Conservation (phyloP, 768 basidiomycete genomes). For the Mycena rosella region DNA sequence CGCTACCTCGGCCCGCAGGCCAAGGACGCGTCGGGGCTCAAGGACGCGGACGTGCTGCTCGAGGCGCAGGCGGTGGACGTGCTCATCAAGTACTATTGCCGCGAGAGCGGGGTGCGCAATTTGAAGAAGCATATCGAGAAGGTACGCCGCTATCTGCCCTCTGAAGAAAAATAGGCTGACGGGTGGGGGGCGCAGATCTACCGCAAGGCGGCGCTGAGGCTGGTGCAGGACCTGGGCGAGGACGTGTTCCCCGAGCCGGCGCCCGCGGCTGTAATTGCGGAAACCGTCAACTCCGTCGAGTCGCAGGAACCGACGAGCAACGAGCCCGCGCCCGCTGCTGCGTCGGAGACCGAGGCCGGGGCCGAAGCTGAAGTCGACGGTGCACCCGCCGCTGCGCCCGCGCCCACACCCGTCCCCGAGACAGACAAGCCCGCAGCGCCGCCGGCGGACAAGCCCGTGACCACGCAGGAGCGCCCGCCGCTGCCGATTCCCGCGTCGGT, state of each 20-base stretch:
- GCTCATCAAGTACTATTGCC: conserved; percentile 96
- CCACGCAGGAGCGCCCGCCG: conserved; percentile 84
- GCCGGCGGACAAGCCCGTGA: conserved; percentile 63
- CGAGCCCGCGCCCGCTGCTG: conserved; percentile 45
- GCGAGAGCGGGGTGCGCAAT: conserved; percentile 97
- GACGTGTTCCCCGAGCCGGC: conserved; percentile 82
- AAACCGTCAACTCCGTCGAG: conserved; percentile 58
- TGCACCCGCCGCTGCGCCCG: too few species aligned
- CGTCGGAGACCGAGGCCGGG: conserved; percentile 26
- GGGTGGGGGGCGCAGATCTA: conserved; percentile 76
- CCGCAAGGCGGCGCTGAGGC: conserved; percentile 93
- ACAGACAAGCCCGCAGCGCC: too few species aligned
- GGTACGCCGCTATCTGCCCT: conserved; percentile 56
- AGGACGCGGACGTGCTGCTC: conserved; percentile 84
- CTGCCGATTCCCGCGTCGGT: conserved; percentile 84
- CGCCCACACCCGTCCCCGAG: too few species aligned
- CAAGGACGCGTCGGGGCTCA: conserved; percentile 89
- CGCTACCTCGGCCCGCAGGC: conserved; percentile 94
- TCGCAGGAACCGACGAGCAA: conserved; percentile 62
- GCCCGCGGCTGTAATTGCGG: conserved; percentile 21
- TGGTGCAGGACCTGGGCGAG: conserved; percentile 93
- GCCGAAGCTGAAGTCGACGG: neutral
- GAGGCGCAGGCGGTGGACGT: conserved; percentile 83
- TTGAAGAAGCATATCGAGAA: conserved; percentile 99
- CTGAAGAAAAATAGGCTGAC: neutral